Evolutionary conservation across 2,329 filamentous ascomycete genomes (phyloP), one percentile per base, ranked within the genome.

Genomic region (Cordyceps tenuipes): DNA sequence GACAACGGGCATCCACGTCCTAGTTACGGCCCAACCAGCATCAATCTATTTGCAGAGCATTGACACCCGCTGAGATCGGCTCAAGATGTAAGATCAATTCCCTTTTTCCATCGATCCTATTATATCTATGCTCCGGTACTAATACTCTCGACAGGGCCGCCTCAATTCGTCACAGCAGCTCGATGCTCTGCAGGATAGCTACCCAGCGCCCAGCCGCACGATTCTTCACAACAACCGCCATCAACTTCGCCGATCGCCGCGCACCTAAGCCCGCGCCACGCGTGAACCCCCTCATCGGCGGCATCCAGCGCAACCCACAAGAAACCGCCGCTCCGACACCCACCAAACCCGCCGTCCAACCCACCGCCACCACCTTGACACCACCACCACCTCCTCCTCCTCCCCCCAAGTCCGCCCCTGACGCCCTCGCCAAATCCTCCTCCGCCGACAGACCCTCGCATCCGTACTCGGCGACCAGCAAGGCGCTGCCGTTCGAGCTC

Each of bases 341-440:
- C 15, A 10, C 62, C 12, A 51, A 17, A 5, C 13, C 57, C 23
- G 26, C 43, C 9, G 34, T 26, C 15, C 31, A 41, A 21, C 46
- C 19, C 64, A 68, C 61, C 56, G 64, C n/a, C 71, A 71, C 61
- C 56, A 64, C n/a, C 71, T 70, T 62, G 63, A 66, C 52, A 69
- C 69, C 36, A 63, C 66, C 52, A 68, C 70, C 36, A 63, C 59
- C 53, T 49, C 59, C 55, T 15, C 57, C 36, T 63, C 59, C 53
- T 49, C 58, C 55, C 6, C 51, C 55, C 12, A 44, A 36, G 21
- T 39, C 60, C 23, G 29, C 55, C 15, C 8, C 60, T 19, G 31
- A 19, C 10, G 46, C 34, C 23, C 34, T 34, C 23, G 36, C 48
- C 15, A 48, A 29, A 29, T 21, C 17, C 34, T 44, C 34, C 39